Conservation (phyloP, 441 rosid species). For the Mallotus repandus region DNA sequence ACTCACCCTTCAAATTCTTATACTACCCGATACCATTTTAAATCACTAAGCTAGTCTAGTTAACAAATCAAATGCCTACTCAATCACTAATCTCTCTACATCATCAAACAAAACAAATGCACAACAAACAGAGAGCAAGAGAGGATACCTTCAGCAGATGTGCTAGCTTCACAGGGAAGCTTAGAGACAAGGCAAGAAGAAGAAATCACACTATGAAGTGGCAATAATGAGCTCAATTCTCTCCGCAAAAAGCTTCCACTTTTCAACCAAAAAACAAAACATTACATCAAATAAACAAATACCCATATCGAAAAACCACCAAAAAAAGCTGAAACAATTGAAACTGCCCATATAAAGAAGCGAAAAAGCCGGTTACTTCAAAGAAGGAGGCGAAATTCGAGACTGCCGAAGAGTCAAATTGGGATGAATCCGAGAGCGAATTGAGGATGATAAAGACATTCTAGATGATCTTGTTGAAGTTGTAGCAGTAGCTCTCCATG, state of each 20-base stretch:
- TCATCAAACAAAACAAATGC: not conserved
- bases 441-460: slow-evolving; percentile 6
- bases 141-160: slow-evolving; percentile 42
- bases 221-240: slow-evolving; percentile 58
- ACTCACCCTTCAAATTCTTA: not conserved
- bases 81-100: not conserved
- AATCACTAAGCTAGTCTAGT: not conserved
- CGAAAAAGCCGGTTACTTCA: slow-evolving; percentile 17
- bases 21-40: not conserved
- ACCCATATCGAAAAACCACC: slow-evolving; percentile 6
- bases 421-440: slow-evolving; percentile 10
- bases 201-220: slow-evolving; percentile 58
- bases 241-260: slow-evolving; percentile 47
- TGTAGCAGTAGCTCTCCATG: slow-evolving; percentile 10
- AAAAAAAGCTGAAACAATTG: not conserved
- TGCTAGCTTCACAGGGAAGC: slow-evolving; percentile 44
- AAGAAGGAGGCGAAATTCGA: slow-evolving; percentile 9
- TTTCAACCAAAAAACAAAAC: not conserved
- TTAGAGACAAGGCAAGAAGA: slow-evolving; percentile 74
- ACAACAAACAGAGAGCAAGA: not conserved
- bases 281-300: slow-evolving; percentile 1
- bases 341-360: not conserved
- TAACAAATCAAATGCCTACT: not conserved
- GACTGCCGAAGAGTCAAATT: slow-evolving; percentile 19
- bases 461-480: slow-evolving; percentile 17